Evolutionary conservation across 1,284 basidiomycete species (phyloP).

Genomic region (Mycena citricolor): DNA sequence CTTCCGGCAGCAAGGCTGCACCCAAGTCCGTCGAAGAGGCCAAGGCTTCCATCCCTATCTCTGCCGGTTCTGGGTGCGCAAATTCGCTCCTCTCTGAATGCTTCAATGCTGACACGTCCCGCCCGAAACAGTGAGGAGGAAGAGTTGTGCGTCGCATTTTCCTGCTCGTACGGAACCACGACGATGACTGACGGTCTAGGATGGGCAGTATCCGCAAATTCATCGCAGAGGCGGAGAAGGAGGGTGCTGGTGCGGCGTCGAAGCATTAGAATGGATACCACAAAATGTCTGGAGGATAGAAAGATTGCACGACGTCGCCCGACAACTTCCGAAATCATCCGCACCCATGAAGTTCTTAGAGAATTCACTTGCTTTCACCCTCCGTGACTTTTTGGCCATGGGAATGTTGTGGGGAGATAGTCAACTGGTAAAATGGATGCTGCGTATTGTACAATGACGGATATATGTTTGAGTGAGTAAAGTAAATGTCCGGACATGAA

Average conservation of each 20-base stretch:
- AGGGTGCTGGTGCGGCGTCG: conserved; percentile 33
- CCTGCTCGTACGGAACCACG: conserved; percentile 3
- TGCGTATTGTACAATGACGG: too few relatives aligned
- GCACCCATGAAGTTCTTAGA: too few relatives aligned
- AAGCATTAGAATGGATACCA: conserved; percentile 38
- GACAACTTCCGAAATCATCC: too few relatives aligned
- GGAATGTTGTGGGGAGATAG: too few relatives aligned
- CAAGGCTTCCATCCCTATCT: conserved; percentile 60
- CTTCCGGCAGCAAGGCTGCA: conserved; percentile 53
- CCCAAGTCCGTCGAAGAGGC: conserved; percentile 48
- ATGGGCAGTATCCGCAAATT: conserved; percentile 71
- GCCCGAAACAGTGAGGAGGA: conserved; percentile 57
- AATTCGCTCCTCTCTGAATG: background rate
- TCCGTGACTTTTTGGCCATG: too few relatives aligned
- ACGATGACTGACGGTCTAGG: conserved; percentile 39
- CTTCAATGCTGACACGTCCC: conserved; percentile 10
- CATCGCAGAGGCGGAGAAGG: conserved; percentile 78
- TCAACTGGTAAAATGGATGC: too few relatives aligned
- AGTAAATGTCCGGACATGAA: too few relatives aligned
- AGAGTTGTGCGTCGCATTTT: conserved; percentile 57
- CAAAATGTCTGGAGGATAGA: too few relatives aligned
- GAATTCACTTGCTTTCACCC: too few relatives aligned
- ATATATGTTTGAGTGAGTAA: too few relatives aligned
- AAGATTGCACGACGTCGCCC: too few relatives aligned
- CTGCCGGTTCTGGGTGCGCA: conserved; percentile 64